These are phyloP conservation scores for Macaranga tanarius DNA, from an alignment of 441 rosid genomes.

Conservation along the genomic window DNA sequence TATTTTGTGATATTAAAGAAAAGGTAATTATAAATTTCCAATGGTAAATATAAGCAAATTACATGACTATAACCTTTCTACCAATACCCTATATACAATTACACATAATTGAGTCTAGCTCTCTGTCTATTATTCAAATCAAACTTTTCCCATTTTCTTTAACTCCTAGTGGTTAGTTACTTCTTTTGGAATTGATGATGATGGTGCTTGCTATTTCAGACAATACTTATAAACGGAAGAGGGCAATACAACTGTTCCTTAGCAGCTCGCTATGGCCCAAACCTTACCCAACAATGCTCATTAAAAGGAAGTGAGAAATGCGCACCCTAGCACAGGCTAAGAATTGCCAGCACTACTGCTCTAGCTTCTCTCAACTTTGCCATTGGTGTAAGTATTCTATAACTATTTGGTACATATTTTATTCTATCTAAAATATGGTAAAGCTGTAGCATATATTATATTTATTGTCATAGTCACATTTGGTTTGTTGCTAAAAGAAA, in stretches of 20 bases:
- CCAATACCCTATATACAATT: background rate
- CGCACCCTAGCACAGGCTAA: slow-evolving; percentile 64
- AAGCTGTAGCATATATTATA: too few relatives aligned
- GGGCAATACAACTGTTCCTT: slow-evolving; percentile 78
- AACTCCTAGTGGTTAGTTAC: too few relatives aligned
- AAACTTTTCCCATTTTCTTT: too few relatives aligned
- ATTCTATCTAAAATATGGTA: too few relatives aligned
- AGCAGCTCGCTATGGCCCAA: slow-evolving; percentile 45
- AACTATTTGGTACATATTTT: too few relatives aligned
- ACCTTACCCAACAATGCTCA: slow-evolving; percentile 32
- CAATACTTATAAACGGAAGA: slow-evolving; percentile 70
- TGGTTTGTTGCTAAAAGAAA: too few relatives aligned
- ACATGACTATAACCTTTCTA: too few relatives aligned
- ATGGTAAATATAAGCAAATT: background rate
- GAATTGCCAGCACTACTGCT: slow-evolving; percentile 72
- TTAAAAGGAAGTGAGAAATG: slow-evolving; percentile 55
- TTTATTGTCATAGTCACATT: too few relatives aligned
- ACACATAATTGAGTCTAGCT: background rate
- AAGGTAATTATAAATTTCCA: too few relatives aligned
- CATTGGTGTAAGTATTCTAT: slow-evolving; percentile 41
- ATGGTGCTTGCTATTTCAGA: slow-evolving; percentile 30
- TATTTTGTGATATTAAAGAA: too few relatives aligned
- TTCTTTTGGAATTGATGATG: background rate
- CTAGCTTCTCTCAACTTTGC: slow-evolving; percentile 75
- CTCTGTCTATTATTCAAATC: background rate